Base-by-base conservation (phyloP, 163 green algal species). In the Trebouxia gelatinosa region DNA sequence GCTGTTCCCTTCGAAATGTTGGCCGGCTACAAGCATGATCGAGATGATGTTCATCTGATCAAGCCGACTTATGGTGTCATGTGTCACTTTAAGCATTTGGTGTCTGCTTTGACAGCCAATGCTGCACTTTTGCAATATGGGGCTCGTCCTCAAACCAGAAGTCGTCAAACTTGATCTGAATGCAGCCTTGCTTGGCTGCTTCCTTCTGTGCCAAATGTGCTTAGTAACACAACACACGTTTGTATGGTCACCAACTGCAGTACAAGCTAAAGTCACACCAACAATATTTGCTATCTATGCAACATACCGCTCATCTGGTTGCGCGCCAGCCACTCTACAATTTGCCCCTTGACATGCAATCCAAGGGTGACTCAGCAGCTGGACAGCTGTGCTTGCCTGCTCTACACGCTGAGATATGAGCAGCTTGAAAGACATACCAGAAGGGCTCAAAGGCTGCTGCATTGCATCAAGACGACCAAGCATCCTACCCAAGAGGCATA, bases 181-280 rank as follows among this genome's bases (percentile, higher is more conserved):
- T 66, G 28, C 58, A 66, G 58, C 58, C 58, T 21, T 66, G 58
- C 58, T 66, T 66, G 58, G 58, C 58, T 66, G 58, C 58, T 38
- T 66, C 58, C 21, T 21, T 66, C 58, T 66, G 58, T 66, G 58
- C 58, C 58, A 66, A 21, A 66, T 38, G 58, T 66, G 58, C 58
- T 66, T 66, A 29, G 58, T 66, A 66, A 66, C 58, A 66, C 58
- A 66, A 38, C 58, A 66, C 58, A 38, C 58, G 58, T 66, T 38
- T 66, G 58, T 66, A 66, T 66, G 58, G 58, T 11, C 58, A n/a
- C n/a, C n/a, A n/a, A 32, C 37, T 35, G 57, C 57, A 39, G 57
- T 37, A 39, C 57, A 66, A 66, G 21, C 57, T 66, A n/a, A 66
- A 35, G 57, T 37, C n/a, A 66, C n/a, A 28, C 57, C 37, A 38